Base-by-base conservation (phyloP, 208 protist genomes). In the Acanthamoeba divionensis region DNA sequence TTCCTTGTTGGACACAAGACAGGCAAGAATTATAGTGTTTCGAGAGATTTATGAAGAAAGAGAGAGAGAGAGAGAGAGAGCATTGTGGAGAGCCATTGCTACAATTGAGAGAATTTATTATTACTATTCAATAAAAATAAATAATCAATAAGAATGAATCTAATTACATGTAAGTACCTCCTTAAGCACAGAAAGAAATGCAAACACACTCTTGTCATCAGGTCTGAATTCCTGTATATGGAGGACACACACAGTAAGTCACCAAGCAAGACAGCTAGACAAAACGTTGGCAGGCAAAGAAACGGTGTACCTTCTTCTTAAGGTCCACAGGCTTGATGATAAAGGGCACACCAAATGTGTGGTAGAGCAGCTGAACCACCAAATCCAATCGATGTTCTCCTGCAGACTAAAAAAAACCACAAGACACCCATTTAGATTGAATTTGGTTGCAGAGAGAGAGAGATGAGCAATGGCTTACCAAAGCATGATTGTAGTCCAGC, bases 261-360 rank as follows among this genome's bases (percentile, higher is more conserved):
- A n/a, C n/a, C n/a, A n/a, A n/a, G n/a, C n/a, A n/a, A n/a, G n/a
- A n/a, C n/a, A n/a, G n/a, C n/a, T n/a, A n/a, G n/a, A n/a, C n/a
- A n/a, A n/a, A n/a, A n/a, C n/a, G n/a, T n/a, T n/a, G n/a, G n/a
- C n/a, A n/a, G n/a, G n/a, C n/a, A n/a, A n/a, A n/a, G n/a, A n/a
- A n/a, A n/a, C n/a, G n/a, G n/a, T n/a, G n/a, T n/a, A n/a, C 65
- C 65, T 73, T 73, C 65, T 73, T 73, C 31, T 73, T 73, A n/a
- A 73, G 65, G 65, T 73, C 65, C 4, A 8, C 65, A 7, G 65
- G 65, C 65, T 31, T 12, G 4, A 73, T 31, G 31, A 73, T 73
- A 18, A 41, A n/a, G 36, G 65, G 41, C 65, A 73, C 65, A 7
- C 65, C 65, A 36, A 73, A 73, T 31, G 41, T 73, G 36, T 73